Evolutionary conservation across 1,284 basidiomycete genomes (phyloP).

Genomic region (Moesziomyces parantarcticus): DNA sequence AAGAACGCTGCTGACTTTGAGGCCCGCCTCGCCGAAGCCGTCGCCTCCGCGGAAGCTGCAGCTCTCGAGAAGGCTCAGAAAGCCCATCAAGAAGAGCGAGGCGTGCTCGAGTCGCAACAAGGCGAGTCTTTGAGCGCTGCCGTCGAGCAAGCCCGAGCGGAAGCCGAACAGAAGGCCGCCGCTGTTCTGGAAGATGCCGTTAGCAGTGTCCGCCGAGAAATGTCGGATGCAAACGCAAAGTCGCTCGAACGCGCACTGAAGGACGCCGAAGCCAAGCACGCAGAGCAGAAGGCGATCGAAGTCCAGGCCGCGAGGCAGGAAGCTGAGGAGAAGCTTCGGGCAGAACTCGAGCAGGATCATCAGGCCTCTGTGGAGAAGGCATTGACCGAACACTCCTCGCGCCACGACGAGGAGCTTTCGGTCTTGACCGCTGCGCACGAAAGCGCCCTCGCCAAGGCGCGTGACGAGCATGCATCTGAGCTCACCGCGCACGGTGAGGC

Average conservation of each 20-base stretch:
- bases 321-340: conserved; percentile 32
- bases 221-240: conserved; percentile 30
- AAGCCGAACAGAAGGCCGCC: conserved; percentile 36
- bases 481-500: conserved; percentile 28
- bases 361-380: conserved; percentile 22
- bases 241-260: conserved; percentile 28
- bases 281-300: conserved; percentile 20
- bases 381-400: conserved; percentile 14
- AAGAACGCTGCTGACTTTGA: conserved; percentile 22
- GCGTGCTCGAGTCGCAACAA: conserved; percentile 10
- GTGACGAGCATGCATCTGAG: conserved; percentile 22
- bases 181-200: conserved; percentile 39
- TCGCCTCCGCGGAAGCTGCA: conserved; percentile 45
- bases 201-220: conserved; percentile 31
- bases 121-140: conserved; percentile 21
- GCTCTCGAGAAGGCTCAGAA: conserved; percentile 25
- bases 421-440: conserved; percentile 32
- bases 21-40: conserved; percentile 35
- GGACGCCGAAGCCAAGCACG: conserved; percentile 26
- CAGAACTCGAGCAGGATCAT: conserved; percentile 22
- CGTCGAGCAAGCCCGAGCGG: conserved; percentile 19
- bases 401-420: conserved; percentile 30
- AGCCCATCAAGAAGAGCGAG: conserved; percentile 13
- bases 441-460: conserved; percentile 18
- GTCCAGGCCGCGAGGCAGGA: conserved; percentile 28